Evolutionary conservation across 441 rosid species (phyloP), one percentile per base, ranked within the genome.

Genomic region (Euphorbia schlechtendalii): DNA sequence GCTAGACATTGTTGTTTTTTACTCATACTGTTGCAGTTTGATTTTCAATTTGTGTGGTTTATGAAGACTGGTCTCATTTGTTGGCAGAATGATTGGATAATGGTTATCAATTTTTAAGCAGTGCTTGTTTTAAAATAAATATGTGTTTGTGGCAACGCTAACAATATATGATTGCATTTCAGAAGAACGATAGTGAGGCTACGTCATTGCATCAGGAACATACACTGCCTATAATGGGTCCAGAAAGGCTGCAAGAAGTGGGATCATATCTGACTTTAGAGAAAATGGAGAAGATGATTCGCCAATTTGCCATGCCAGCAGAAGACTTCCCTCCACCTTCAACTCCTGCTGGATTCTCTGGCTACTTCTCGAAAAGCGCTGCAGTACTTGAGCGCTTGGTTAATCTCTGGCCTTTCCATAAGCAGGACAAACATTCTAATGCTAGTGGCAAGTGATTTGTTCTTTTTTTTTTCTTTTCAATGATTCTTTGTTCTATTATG

Each of bases 281-380:
- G 77, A 87, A 86, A 68, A 83, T 90, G 96, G 96, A 90, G 81
- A 87, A 70, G 77, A 89, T 92, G 99, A 67, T 96, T 57, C 95
- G 80, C 40, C 90, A 90, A 12, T 96, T 96, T 64, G 99, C 98
- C 14, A 92, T 96, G 99, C 99, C 99, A 0, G 85, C 99, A 0
- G 99, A 92, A 71, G 99, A 92, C 76, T 96, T 96, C 68, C 99
- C 99, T 61, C 99, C 99, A 6, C 85, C 98, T 20, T 71, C 95
- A 17, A 72, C 77, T 17, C 98, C 99, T 10, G 97, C 87, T 3
- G 99, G 99, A 67, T 96, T 96, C 86, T 80, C 99, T 0, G 98
- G 98, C 68, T 90, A 93, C 79, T 96, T 93, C 70, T 78, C 96
- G 1, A 96, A 90, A 79, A 89, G 98, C 52, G 99, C 99, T 2